Conservation (phyloP, 129 eudicot species). For the Dittrichia graveolens region DNA sequence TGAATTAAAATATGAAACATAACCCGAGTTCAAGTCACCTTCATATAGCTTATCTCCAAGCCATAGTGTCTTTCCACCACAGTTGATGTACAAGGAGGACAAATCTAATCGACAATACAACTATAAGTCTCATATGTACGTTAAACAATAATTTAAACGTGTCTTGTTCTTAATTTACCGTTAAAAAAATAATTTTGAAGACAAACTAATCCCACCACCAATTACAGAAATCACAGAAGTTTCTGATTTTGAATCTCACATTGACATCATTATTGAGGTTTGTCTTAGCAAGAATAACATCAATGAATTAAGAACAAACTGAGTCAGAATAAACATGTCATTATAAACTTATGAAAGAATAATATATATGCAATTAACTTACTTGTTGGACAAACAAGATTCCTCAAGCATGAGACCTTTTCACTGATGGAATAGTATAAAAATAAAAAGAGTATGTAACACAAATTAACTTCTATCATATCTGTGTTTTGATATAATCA, state of each 20-base stretch:
- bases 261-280: too few relatives aligned
- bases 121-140: too few relatives aligned
- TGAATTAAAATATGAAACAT: conserved; percentile 37
- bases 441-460: neutral
- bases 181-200: too few relatives aligned
- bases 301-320: too few relatives aligned
- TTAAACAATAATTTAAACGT: neutral
- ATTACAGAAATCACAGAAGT: too few relatives aligned
- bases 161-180: too few relatives aligned
- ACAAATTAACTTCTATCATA: neutral
- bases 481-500: neutral
- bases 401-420: conserved; percentile 38
- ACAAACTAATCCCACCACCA: too few relatives aligned
- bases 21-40: conserved; percentile 41
- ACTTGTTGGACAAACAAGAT: conserved; percentile 25
- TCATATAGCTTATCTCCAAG: conserved; percentile 36
- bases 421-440: conserved; percentile 8
- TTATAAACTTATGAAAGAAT: neutral
- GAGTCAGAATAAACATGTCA: too few relatives aligned
- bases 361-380: neutral
- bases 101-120: conserved; percentile 28
- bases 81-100: conserved; percentile 55
- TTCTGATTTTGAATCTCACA: too few relatives aligned
- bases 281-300: too few relatives aligned
- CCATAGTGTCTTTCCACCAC: conserved; percentile 55